phyloP scores from a whole-genome alignment of 2,329 filamentous ascomycete species.

The Venturia nashicola region DNA sequence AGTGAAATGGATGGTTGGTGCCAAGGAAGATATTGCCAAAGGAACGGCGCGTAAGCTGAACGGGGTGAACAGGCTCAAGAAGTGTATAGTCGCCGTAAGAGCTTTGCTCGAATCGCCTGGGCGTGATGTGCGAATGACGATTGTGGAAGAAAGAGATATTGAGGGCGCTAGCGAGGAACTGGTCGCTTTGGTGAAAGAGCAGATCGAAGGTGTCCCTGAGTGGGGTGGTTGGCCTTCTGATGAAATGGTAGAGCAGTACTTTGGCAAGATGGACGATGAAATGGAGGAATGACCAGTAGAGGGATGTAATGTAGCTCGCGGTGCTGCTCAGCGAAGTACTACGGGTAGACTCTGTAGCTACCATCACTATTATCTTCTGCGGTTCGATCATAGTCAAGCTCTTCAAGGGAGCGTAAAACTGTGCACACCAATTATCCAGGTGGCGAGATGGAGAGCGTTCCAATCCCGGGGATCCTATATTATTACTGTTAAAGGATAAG shows the following conservation, averaged over 20 bases:
- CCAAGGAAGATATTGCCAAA: slow-evolving; percentile 28
- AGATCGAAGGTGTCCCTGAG: slow-evolving; percentile 23
- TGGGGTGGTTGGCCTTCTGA: slow-evolving; percentile 34
- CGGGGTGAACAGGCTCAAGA: slow-evolving; percentile 20
- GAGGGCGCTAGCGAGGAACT: slow-evolving; percentile 21
- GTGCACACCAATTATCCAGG: no score
- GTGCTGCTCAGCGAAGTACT: background rate
- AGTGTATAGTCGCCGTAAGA: slow-evolving; percentile 26
- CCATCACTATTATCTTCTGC: no score
- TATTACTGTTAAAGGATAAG: no score
- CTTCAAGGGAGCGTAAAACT: no score
- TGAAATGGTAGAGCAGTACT: slow-evolving; percentile 25
- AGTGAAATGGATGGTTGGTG: slow-evolving; percentile 45
- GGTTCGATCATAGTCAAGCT: no score
- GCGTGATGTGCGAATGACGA: background rate
- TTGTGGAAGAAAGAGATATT: background rate
- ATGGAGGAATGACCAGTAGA: background rate
- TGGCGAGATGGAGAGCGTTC: no score
- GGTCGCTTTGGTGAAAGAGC: slow-evolving; percentile 18
- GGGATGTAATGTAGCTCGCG: background rate
- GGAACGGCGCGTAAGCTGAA: slow-evolving; percentile 15
- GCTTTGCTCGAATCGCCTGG: slow-evolving; percentile 28
- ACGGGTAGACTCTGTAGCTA: no score
- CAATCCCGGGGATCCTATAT: no score
- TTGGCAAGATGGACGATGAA: background rate